A percentile compares a stretch with the other conserved stretches of the same genome.
phyloP scores from a whole-genome alignment of 2,329 filamentous ascomycete genomes.

The Arthroderma sp. region DNA sequence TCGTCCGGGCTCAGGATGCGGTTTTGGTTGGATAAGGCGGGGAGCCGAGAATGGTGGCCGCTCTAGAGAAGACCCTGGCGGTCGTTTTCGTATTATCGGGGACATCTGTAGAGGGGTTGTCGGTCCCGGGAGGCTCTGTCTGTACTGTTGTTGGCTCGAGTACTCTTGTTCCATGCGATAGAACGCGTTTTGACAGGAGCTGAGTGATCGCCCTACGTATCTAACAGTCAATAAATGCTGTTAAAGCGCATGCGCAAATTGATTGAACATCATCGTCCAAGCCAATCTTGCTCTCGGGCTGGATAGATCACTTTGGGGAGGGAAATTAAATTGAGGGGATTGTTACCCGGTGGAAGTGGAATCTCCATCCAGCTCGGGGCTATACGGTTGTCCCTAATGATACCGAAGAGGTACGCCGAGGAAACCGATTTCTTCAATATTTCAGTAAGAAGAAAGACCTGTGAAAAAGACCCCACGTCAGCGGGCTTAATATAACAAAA shows the following conservation, averaged over 20 bases:
- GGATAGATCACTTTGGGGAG: neutral
- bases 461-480: neutral
- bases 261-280: neutral
- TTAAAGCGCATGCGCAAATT: neutral
- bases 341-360: slow-evolving; percentile 33
- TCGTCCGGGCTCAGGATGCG: slow-evolving; percentile 23
- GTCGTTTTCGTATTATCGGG: slow-evolving; percentile 17
- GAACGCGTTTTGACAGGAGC: slow-evolving; percentile 28
- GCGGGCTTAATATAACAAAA: neutral
- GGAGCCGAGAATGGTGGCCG: slow-evolving; percentile 16
- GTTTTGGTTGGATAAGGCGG: slow-evolving; percentile 33
- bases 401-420: slow-evolving; percentile 27
- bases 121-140: slow-evolving; percentile 15
- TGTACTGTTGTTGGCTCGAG: slow-evolving; percentile 15
- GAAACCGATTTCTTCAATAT: slow-evolving; percentile 33
- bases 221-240: slow-evolving; percentile 1
- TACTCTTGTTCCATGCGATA: slow-evolving; percentile 25
- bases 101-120: slow-evolving; percentile 12
- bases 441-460: slow-evolving; percentile 33
- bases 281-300: neutral
- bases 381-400: slow-evolving; percentile 30
- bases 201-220: slow-evolving; percentile 28
- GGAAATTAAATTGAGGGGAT: neutral
- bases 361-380: slow-evolving; percentile 31
- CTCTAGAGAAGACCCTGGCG: slow-evolving; percentile 21